Conservation (phyloP, 208 protist genomes). For the Spongospora subterranea region DNA sequence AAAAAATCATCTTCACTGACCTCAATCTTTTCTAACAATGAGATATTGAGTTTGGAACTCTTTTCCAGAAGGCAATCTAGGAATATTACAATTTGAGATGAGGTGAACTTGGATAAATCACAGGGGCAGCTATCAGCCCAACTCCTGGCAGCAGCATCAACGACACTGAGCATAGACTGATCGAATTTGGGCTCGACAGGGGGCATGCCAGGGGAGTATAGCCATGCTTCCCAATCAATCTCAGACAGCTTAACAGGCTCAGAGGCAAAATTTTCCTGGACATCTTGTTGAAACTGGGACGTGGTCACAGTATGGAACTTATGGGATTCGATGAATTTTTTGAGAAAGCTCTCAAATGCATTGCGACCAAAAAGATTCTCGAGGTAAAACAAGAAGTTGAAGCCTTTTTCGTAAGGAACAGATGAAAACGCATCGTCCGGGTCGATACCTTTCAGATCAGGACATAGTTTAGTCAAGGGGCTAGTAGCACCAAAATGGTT, state of each 20-base stretch:
- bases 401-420: constrained; percentile 85
- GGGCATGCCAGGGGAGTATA: constrained; percentile 75
- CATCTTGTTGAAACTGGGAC: constrained; percentile 71
- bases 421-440: constrained; percentile 84
- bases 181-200: neutral
- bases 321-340: neutral
- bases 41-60: neutral
- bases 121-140: neutral
- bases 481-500: constrained; percentile 68
- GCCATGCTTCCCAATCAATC: constrained; percentile 80
- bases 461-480: constrained; percentile 75
- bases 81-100: constrained; percentile 25
- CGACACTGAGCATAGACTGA: neutral
- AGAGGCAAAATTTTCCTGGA: constrained; percentile 57
- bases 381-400: constrained; percentile 78
- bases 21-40: neutral
- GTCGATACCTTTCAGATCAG: constrained; percentile 71
- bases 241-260: constrained; percentile 60
- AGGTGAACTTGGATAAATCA: neutral
- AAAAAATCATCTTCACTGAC: neutral
- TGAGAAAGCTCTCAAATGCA: constrained; percentile 23
- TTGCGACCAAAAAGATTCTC: constrained; percentile 72
- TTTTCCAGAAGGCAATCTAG: constrained; percentile 55
- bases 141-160: neutral
- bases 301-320: constrained; percentile 52